Base-by-base conservation (phyloP, 2,329 filamentous ascomycete genomes). In the Sarocladium brachiariae region DNA sequence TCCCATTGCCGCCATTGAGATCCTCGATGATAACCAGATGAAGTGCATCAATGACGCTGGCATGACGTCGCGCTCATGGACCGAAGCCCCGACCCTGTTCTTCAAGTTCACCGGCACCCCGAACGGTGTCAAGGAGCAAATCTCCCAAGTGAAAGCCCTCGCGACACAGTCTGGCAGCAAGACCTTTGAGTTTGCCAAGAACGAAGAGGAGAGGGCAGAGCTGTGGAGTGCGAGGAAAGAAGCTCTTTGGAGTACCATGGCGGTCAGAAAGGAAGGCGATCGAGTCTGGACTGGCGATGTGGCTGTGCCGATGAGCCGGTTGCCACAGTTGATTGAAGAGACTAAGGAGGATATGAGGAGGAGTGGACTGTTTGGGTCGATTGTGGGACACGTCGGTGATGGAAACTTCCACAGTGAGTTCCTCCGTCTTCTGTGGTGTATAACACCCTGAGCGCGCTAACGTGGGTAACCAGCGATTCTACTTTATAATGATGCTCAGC, bases 11-110 rank as follows among this genome's bases (percentile, higher is more conserved):
- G 91, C 91, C n/a, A 83, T 96, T 38, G 91, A 96, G 70, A 86
- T 96, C 52, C 74, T 96, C 24, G 91, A 96, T 69, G 90, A 95
- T 63, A 85, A 90, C 52, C 90, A 95, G 71, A 96, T 96, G 80
- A 73, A 70, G 58, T 78, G 76, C 63, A 81, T 84, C 68, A 83
- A 84, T 68, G 72, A 77, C 24, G 80, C 83, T 1, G 84, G 84
- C 23, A 76, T 73, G 62, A 90, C 87, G 1, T 72, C 75, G 31
- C 80, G 83, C 53, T 68, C 67, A 8, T 92, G 87, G 87, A 74
- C 75, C 49, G 86, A 89, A 67, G 77, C 76, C 2, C 86, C 88
- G 1, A 91, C 87, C 0, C 73, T 92, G 6, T 90, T 92, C 70
- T 89, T 92, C 80, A 92, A 92, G 68, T 92, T 92, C 59, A 76